A percentile compares a stretch with the other conserved stretches of the same genome.
These are phyloP conservation scores for Emergomyces pasteurianus DNA, from an alignment of 2,329 filamentous ascomycete genomes.

Conservation along the genomic window DNA sequence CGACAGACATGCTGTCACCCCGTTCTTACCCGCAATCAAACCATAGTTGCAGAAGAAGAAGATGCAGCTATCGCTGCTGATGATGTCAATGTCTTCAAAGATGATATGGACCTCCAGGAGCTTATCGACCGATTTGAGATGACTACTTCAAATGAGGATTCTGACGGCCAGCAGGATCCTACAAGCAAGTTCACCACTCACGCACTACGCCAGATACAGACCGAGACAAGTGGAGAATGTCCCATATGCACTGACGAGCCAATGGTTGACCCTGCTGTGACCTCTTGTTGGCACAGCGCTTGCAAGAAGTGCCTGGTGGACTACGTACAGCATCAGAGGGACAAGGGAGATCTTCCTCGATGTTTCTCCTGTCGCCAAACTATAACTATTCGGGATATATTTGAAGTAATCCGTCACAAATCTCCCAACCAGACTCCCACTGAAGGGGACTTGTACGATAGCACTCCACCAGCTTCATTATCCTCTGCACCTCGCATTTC, in stretches of 20 bases:
- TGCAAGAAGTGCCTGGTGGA: slow-evolving; percentile 88
- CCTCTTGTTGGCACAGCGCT: slow-evolving; percentile 93
- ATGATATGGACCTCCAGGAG: slow-evolving; percentile 89
- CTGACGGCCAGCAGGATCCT: slow-evolving; percentile 36
- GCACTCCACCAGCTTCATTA: slow-evolving; percentile 25
- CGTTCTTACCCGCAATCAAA: slow-evolving; percentile 71
- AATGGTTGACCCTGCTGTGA: slow-evolving; percentile 89
- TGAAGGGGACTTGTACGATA: slow-evolving; percentile 28
- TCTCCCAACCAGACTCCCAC: slow-evolving; percentile 33
- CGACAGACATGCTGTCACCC: slow-evolving; percentile 94
- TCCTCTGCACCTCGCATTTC: slow-evolving; percentile 41
- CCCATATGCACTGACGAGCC: slow-evolving; percentile 92
- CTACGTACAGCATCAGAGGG: slow-evolving; percentile 76
- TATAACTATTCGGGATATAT: slow-evolving; percentile 73
- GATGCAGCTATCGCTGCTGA: slow-evolving; percentile 69
- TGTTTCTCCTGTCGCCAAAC: slow-evolving; percentile 86
- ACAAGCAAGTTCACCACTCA: slow-evolving; percentile 72
- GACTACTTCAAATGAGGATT: slow-evolving; percentile 46
- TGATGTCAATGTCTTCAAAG: slow-evolving; percentile 65
- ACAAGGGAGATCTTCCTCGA: slow-evolving; percentile 60
- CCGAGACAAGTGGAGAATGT: slow-evolving; percentile 78
- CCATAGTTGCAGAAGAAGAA: slow-evolving; percentile 76
- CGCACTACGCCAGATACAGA: slow-evolving; percentile 80
- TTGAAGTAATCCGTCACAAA: slow-evolving; percentile 71
- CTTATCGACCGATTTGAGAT: slow-evolving; percentile 76